Evolutionary conservation across 108 stramenopile genomes (phyloP), one percentile per base, ranked within the genome.

Genomic region (Skeletonema tropicum): DNA sequence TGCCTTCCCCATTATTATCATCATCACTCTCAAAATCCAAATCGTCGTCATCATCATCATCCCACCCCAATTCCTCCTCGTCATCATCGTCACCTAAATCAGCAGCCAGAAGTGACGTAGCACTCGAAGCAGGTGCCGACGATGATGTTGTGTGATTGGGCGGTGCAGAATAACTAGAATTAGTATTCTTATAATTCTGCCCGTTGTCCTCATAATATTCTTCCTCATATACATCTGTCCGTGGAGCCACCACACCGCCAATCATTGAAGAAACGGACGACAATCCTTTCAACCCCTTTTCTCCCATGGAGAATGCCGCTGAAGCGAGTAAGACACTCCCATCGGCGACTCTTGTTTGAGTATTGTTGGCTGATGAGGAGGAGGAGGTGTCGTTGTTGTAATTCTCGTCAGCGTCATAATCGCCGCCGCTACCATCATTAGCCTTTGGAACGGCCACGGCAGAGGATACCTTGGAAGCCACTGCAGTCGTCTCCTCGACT

Each of bases 401-500:
- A 30, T 38, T 31, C 0, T 15, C 61, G 14, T 63, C 61, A 14
- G 5, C 64, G 23, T 66, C 30, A 33, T 32, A 30, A 15, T 60
- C 71, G 5, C 19, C 57, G 19, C 9, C n/a, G n/a, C n/a, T n/a
- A n/a, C n/a, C n/a, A n/a, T n/a, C 26, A 13, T 21, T 26, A 57
- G 55, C 23, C 23, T 46, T 36, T 23, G 35, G 57, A 25, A 60
- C 42, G 14, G 8, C 36, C 7, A 45, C 70, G 10, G 36, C 25
- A 9, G 61, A 49, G 23, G 57, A 31, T 6, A 68, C 77, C 66
- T 73, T 80, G 58, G 48, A 64, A 61, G 73, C 66, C 2, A 74
- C 79, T 4, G 73, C 79, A 29, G 64, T 80, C 29, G 79, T 80
- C 17, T 74, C 79, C 36, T 74, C 72, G 62, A 73, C 79, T 39